These are phyloP conservation scores for Globomyces pollinis-pini DNA, from an alignment of 192 early-diverging fungal genomes.

Conservation along the genomic window DNA sequence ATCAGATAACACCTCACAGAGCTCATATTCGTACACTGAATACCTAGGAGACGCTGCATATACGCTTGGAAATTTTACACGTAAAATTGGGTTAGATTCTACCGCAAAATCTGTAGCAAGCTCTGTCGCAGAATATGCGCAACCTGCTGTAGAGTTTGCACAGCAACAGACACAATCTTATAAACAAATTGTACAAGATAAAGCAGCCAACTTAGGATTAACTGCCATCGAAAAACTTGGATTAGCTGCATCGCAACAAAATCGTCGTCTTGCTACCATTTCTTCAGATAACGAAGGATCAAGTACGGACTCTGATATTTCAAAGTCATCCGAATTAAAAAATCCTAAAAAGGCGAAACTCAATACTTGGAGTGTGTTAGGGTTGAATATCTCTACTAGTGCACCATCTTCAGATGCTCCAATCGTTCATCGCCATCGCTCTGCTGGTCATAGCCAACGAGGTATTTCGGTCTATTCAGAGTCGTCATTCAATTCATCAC, in stretches of 20 bases:
- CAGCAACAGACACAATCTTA: slow-evolving; percentile 7
- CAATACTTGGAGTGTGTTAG: slow-evolving; percentile 5
- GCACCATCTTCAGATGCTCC: background rate
- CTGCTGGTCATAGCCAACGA: background rate
- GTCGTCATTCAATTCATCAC: background rate
- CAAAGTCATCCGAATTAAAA: background rate
- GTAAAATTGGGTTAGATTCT: slow-evolving; percentile 24
- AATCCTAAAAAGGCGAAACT: background rate
- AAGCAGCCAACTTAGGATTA: slow-evolving; percentile 1
- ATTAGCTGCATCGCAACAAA: background rate
- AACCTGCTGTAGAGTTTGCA: slow-evolving; percentile 50
- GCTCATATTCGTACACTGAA: slow-evolving; percentile 14
- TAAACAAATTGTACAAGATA: background rate
- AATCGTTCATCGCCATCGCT: background rate
- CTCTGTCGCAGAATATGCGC: slow-evolving; percentile 18
- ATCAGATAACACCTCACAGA: slow-evolving; percentile 2
- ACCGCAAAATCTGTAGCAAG: slow-evolving; percentile 20
- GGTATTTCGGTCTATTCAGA: background rate
- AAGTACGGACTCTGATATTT: background rate
- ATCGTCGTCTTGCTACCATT: no score
- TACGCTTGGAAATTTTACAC: slow-evolving; percentile 20
- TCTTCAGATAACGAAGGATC: background rate
- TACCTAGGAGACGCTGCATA: slow-evolving; percentile 28
- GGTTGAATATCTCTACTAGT: slow-evolving; percentile 1
- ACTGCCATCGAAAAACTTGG: slow-evolving; percentile 10